Base-by-base conservation (phyloP, 768 basidiomycete genomes). In the Pisolithus tinctorius region DNA sequence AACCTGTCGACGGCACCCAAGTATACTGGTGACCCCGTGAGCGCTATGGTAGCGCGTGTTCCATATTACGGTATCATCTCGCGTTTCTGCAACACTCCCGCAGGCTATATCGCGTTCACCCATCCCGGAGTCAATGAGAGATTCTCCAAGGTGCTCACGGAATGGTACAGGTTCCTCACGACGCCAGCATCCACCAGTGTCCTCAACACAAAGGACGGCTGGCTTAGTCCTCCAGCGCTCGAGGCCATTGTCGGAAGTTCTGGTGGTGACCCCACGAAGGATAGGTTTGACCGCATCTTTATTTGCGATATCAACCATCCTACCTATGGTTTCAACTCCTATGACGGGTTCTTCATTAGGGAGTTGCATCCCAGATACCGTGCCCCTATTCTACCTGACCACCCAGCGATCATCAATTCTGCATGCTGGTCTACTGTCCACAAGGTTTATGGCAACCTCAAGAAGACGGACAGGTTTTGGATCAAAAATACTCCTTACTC, bases 91-190 rank as follows among this genome's bases (percentile, higher is more conserved):
- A 26, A 45, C 27, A 45, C 44, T 13, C 44, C 44, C 4, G 9
- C 44, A 4, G 44, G 44, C 13, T 45, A 16, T n/a, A 45, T n/a
- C 30, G 44, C 26, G 4, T 45, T 45, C 25, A 16, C 17, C 13
- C 10, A 45, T n/a, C 44, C 44, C 4, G 62, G 63, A 45, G 71
- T 83, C 49, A 83, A 84, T 51, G 57, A 43, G 0, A 58, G 67
- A 45, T 60, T 82, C 54, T 74, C 77, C 56, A 71, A 71, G 38
- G 61, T 82, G 48, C 71, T 83, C 54, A 64, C 76, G 43, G 67
- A 66, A 20, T 84, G 81, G 80, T 66, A 69, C 8, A 56, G 48
- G 11, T 82, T 68, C 68, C 75, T 84, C 44, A 58, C 60, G 7
- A 74, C 75, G 1, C 63, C 68, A 3, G 69, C 60, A 4, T 82